These are phyloP conservation scores for Dendryphion nanum DNA, from an alignment of 2,329 filamentous ascomycete genomes.

Conservation along the genomic window DNA sequence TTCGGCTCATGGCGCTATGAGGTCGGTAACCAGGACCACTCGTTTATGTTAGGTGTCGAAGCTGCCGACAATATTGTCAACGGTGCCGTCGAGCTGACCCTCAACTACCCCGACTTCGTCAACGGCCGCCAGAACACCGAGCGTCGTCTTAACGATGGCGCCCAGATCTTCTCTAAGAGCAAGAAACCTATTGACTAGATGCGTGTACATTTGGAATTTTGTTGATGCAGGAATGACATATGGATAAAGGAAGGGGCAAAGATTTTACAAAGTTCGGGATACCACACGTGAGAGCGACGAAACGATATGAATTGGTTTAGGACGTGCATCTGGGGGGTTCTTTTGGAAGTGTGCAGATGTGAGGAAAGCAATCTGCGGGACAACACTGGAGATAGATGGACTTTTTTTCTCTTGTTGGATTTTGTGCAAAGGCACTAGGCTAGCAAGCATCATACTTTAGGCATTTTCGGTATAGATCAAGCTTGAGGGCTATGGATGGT, in stretches of 20 bases:
- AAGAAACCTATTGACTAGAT: too few relatives aligned
- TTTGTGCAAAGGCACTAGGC: too few relatives aligned
- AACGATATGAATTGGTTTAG: neutral
- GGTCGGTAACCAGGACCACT: conserved; percentile 95
- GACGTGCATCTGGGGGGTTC: neutral
- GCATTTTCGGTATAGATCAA: too few relatives aligned
- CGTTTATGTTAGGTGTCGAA: conserved; percentile 95
- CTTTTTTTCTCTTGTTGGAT: too few relatives aligned
- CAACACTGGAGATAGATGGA: too few relatives aligned
- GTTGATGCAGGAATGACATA: neutral
- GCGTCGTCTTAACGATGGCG: conserved; percentile 61
- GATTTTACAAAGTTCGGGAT: neutral
- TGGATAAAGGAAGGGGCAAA: neutral
- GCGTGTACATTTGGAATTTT: neutral
- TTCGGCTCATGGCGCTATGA: conserved; percentile 99
- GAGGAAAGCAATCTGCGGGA: too few relatives aligned
- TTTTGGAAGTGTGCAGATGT: too few relatives aligned
- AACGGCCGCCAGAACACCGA: conserved; percentile 71
- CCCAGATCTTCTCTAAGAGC: conserved; percentile 55
- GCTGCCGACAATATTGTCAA: conserved; percentile 87
- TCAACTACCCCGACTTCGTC: conserved; percentile 97
- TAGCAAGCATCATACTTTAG: too few relatives aligned
- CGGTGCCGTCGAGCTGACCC: conserved; percentile 84
- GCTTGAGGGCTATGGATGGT: too few relatives aligned
- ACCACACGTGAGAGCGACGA: neutral